Evolutionary conservation across 768 basidiomycete genomes (phyloP), one percentile per base, ranked within the genome.

Genomic region (Naganishia antarctica): DNA sequence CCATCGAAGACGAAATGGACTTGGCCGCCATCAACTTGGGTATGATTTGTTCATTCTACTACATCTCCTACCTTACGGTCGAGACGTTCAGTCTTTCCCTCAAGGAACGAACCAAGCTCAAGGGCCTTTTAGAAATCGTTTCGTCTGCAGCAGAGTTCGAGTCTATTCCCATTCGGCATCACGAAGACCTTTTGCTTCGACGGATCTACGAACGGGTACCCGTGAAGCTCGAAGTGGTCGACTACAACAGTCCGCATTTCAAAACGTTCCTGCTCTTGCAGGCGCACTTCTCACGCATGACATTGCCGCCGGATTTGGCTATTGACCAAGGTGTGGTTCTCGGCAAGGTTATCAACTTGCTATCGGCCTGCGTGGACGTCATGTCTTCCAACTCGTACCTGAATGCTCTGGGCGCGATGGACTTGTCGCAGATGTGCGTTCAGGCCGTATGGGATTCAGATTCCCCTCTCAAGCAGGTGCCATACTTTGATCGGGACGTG

Each of bases 371-470:
- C 71, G 92, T 98, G 32, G 93, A 97, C 73, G 94, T 98, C 63
- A 92, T 98, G 91, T 92, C 90, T 2, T 92, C 90, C 37, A 97
- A 96, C 72, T 91, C 89, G 1, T 94, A 88, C 88, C 78, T 98
- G 71, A 93, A 86, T 72, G 96, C 94, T 0, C 79, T 97, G 25
- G 89, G 91, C 32, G 93, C 93, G 0, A 98, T 98, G 96, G 94
- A 99, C 78, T 79, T 98, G 49, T 90, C 90, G 9, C 96, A 98
- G 78, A 98, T 98, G 94, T 93, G 91, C 77, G 90, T 97, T 4
- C 96, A 98, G 76, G 91, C 89, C 0, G 86, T 94, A 78, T 98
- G 96, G 96, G 94, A 99, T 74, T 87, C 86, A 11, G 96, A 99
- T 77, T 91, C 90, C 40, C 92, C 93, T 0, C 78, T 98, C 70